A percentile compares a stretch with the other conserved stretches of the same genome.
These are phyloP conservation scores for Teratosphaeria zuluensis DNA, from an alignment of 2,329 filamentous ascomycete genomes.

Conservation along the genomic window DNA sequence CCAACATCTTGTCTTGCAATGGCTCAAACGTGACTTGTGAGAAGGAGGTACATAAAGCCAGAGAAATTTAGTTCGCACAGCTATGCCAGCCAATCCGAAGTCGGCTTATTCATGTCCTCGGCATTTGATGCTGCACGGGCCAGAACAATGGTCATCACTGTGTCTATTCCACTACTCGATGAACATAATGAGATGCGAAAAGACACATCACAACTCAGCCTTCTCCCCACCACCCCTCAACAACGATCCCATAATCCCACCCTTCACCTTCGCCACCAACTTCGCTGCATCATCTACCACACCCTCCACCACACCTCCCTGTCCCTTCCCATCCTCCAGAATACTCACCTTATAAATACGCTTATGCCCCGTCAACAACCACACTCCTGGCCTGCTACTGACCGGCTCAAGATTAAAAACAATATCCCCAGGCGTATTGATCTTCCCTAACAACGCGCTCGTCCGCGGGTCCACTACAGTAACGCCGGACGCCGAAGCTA, in stretches of 20 bases:
- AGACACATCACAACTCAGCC: not conserved
- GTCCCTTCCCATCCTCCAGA: constrained; percentile 1
- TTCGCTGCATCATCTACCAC: not conserved
- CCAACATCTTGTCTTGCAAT: constrained; percentile 1
- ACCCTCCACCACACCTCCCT: not conserved
- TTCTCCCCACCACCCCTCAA: not conserved
- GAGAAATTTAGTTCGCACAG: not conserved
- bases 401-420: constrained; percentile 15
- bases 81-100: not conserved
- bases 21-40: not conserved
- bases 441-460: constrained; percentile 42
- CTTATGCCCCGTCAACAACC: constrained; percentile 14
- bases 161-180: not conserved
- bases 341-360: constrained; percentile 15
- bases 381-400: constrained; percentile 7
- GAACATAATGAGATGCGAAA: not conserved
- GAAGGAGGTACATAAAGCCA: not conserved
- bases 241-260: not conserved
- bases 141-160: too few species aligned
- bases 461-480: constrained; percentile 15
- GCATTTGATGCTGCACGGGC: not conserved
- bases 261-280: not conserved
- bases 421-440: constrained; percentile 28
- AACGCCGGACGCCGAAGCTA: constrained; percentile 11
- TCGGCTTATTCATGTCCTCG: not conserved